phyloP scores from a whole-genome alignment of 495 filamentous ascomycete genomes.

The Polyplosphaeria fusca region DNA sequence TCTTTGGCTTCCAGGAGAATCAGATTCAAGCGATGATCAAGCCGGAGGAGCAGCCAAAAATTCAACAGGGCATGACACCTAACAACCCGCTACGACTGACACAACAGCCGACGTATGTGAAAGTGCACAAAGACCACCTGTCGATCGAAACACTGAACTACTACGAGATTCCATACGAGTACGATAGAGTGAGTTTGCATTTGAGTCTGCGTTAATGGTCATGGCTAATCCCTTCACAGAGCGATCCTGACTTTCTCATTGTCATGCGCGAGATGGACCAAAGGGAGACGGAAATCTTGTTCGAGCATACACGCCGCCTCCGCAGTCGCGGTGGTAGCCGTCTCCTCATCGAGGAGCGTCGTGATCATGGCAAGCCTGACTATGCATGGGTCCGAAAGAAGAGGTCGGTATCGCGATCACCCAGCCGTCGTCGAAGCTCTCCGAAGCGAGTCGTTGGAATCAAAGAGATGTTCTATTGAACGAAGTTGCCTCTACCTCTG shows the following conservation, averaged over 20 bases:
- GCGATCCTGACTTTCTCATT: constrained; percentile 41
- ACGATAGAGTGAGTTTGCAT: constrained; percentile 38
- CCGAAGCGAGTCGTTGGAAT: constrained; percentile 32
- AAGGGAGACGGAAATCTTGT: constrained; percentile 43
- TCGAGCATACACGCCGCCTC: constrained; percentile 44
- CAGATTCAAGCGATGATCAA: constrained; percentile 43
- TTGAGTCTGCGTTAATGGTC: neutral
- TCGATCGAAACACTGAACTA: constrained; percentile 41
- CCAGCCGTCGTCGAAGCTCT: constrained; percentile 28
- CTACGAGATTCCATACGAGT: constrained; percentile 42
- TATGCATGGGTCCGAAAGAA: constrained; percentile 43
- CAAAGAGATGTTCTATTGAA: constrained; percentile 35
- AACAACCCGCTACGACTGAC: constrained; percentile 20
- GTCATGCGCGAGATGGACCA: constrained; percentile 44
- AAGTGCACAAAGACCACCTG: constrained; percentile 42
- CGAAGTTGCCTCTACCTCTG: neutral
- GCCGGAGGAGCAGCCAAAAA: constrained; percentile 33
- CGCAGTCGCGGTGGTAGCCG: constrained; percentile 27
- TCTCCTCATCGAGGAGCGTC: constrained; percentile 40
- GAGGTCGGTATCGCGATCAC: constrained; percentile 23
- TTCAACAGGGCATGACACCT: constrained; percentile 25
- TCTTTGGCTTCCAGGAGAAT: constrained; percentile 41
- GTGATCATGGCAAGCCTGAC: constrained; percentile 31
- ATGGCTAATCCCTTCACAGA: constrained; percentile 22
- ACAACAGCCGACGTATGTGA: constrained; percentile 38